Percentiles rank a stretch among this genome's conserved stretches.
These are phyloP conservation scores for Lodderomyces jiufengensis DNA, from an alignment of 1,139 yeast genomes.

Conservation along the genomic window DNA sequence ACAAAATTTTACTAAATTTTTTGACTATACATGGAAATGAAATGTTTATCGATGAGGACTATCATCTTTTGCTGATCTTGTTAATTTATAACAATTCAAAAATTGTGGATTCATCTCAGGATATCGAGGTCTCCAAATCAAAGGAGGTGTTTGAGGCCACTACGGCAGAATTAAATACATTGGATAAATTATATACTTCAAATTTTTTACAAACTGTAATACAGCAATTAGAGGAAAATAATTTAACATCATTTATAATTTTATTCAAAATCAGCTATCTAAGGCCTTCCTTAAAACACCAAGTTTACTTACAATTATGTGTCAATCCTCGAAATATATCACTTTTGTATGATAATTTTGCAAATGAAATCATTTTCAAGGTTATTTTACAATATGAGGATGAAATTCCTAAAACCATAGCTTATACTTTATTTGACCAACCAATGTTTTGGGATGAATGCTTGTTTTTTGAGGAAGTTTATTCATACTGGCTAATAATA, in stretches of 20 bases:
- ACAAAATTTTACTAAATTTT: slow-evolving; percentile 19
- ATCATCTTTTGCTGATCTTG: slow-evolving; percentile 15
- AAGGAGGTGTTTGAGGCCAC: no score
- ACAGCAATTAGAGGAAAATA: slow-evolving; percentile 8
- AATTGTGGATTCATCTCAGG: slow-evolving; percentile 10
- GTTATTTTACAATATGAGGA: not conserved
- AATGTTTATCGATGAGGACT: slow-evolving; percentile 19
- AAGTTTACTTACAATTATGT: slow-evolving; percentile 1
- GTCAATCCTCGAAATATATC: slow-evolving; percentile 1
- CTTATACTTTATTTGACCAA: no score
- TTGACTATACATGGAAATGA: slow-evolving; percentile 19
- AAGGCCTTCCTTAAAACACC: slow-evolving; percentile 1
- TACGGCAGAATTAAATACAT: slow-evolving; percentile 11
- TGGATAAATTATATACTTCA: slow-evolving; percentile 18
- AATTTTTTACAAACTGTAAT: slow-evolving; percentile 24
- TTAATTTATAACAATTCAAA: slow-evolving; percentile 12
- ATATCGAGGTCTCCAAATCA: not conserved
- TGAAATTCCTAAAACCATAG: not conserved
- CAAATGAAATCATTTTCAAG: no score
- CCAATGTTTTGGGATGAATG: slow-evolving; percentile 40
- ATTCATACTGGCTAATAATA: slow-evolving; percentile 51
- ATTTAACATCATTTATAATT: not conserved
- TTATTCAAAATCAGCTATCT: not conserved
- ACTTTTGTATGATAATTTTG: not conserved
- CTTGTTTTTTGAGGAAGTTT: slow-evolving; percentile 36